These are phyloP conservation scores for Schwanniomyces etchellsii DNA, from an alignment of 1,139 yeast genomes.

Conservation along the genomic window DNA sequence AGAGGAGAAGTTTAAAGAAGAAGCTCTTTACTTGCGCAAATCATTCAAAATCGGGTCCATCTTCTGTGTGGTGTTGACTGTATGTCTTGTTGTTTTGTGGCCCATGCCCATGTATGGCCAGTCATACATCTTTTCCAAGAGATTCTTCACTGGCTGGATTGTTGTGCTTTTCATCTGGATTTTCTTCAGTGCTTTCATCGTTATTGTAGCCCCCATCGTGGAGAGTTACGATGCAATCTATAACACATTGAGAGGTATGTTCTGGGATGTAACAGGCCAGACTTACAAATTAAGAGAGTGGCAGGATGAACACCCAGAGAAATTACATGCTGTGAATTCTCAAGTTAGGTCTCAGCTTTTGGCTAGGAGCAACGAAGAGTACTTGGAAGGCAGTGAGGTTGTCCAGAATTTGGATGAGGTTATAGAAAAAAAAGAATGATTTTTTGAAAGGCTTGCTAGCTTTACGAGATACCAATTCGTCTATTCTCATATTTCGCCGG, in stretches of 20 bases:
- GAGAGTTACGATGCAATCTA: constrained; percentile 64
- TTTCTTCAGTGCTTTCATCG: constrained; percentile 50
- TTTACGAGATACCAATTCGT: too few species aligned
- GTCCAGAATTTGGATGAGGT: constrained; percentile 1
- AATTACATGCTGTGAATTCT: constrained; percentile 60
- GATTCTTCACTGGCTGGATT: constrained; percentile 81
- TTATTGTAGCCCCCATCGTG: constrained; percentile 56
- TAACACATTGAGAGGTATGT: constrained; percentile 65
- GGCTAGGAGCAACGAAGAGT: constrained; percentile 5
- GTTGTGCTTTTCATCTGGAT: constrained; percentile 71
- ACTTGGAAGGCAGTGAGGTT: not conserved
- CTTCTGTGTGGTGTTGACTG: constrained; percentile 51
- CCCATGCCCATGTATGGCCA: constrained; percentile 90
- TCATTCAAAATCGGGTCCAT: constrained; percentile 53
- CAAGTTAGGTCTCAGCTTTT: constrained; percentile 44
- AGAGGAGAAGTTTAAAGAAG: constrained; percentile 35
- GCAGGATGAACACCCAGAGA: constrained; percentile 67
- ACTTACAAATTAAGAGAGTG: constrained; percentile 63
- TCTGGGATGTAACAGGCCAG: constrained; percentile 81
- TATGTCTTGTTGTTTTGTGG: constrained; percentile 64
- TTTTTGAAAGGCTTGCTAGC: too few species aligned
- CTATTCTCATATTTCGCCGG: too few species aligned
- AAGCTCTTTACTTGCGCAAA: constrained; percentile 35
- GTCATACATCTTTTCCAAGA: constrained; percentile 61
- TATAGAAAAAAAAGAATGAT: constrained; percentile 1